phyloP scores from a whole-genome alignment of 345 rosid genomes.

The Lepidium sativum region DNA sequence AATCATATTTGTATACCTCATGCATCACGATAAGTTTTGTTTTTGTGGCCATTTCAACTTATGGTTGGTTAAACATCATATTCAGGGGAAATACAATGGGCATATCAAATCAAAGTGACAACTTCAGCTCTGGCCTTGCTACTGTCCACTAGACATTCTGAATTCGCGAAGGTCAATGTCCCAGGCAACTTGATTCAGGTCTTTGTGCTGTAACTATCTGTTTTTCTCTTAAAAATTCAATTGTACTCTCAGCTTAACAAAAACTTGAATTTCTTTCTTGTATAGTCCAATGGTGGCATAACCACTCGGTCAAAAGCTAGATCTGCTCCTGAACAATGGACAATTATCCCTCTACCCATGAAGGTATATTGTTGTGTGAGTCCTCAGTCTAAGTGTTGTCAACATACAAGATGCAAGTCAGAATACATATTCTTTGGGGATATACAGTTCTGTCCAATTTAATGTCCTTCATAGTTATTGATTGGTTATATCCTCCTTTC shows the following conservation, averaged over 20 bases:
- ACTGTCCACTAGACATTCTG: constrained; percentile 68
- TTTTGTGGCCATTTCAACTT: constrained; percentile 4
- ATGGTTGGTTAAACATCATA: constrained; percentile 3
- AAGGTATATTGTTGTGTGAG: constrained; percentile 45
- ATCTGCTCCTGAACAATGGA: constrained; percentile 84
- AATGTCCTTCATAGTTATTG: neutral
- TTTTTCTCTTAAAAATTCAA: neutral
- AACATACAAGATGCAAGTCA: neutral
- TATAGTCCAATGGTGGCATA: constrained; percentile 63
- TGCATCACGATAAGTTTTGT: neutral
- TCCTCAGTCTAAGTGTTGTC: neutral
- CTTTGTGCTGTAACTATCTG: neutral
- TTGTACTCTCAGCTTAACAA: constrained; percentile 5
- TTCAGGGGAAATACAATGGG: constrained; percentile 82
- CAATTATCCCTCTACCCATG: constrained; percentile 56
- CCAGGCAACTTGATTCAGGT: constrained; percentile 72
- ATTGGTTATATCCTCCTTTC: neutral
- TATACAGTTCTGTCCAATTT: neutral
- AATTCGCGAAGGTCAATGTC: constrained; percentile 62
- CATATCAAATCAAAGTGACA: constrained; percentile 82
- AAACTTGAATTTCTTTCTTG: constrained; percentile 1
- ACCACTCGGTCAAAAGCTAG: constrained; percentile 89
- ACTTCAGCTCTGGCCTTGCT: constrained; percentile 73
- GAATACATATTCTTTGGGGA: neutral
- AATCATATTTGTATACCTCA: neutral